Evolutionary conservation across 176 grass and related monocot species (phyloP).

Genomic region (Bromus sterilis): DNA sequence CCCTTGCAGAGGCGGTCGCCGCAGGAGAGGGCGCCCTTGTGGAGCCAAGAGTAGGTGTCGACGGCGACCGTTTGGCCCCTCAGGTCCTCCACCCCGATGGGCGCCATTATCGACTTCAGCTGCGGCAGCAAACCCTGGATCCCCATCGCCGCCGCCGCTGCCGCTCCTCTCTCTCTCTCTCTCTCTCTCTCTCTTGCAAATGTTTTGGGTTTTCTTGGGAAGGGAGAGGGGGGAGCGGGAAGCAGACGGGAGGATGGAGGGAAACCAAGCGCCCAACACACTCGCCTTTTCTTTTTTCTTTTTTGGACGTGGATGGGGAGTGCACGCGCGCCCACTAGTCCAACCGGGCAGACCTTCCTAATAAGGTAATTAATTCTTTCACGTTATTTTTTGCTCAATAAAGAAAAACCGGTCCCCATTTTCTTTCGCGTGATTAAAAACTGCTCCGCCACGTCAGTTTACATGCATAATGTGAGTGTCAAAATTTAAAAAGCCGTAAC

Average conservation of each 20-base stretch:
- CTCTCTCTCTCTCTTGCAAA: not conserved
- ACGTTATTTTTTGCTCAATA: too few species aligned
- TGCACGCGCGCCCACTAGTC: too few species aligned
- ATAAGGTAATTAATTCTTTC: too few species aligned
- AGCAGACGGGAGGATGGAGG: not conserved
- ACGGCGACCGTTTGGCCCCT: slow-evolving; percentile 78
- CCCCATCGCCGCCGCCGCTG: slow-evolving; percentile 46
- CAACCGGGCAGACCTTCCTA: too few species aligned
- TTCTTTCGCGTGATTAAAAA: too few species aligned
- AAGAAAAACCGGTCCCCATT: too few species aligned
- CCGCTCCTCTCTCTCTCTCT: not conserved
- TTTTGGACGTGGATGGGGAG: too few species aligned
- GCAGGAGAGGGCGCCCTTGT: slow-evolving; percentile 93
- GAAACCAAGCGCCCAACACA: not conserved
- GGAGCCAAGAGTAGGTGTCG: slow-evolving; percentile 96
- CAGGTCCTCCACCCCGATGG: slow-evolving; percentile 69
- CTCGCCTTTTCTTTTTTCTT: not conserved
- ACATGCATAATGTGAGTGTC: too few species aligned
- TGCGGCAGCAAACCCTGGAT: slow-evolving; percentile 88
- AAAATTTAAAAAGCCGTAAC: too few species aligned
- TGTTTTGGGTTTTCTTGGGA: not conserved
- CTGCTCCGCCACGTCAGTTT: too few species aligned
- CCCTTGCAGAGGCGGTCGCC: slow-evolving; percentile 80
- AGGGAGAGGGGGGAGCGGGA: slow-evolving; percentile 13
- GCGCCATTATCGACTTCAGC: slow-evolving; percentile 88